Evolutionary conservation across 2,329 filamentous ascomycete species (phyloP).

Genomic region (Xylariaceae sp.): DNA sequence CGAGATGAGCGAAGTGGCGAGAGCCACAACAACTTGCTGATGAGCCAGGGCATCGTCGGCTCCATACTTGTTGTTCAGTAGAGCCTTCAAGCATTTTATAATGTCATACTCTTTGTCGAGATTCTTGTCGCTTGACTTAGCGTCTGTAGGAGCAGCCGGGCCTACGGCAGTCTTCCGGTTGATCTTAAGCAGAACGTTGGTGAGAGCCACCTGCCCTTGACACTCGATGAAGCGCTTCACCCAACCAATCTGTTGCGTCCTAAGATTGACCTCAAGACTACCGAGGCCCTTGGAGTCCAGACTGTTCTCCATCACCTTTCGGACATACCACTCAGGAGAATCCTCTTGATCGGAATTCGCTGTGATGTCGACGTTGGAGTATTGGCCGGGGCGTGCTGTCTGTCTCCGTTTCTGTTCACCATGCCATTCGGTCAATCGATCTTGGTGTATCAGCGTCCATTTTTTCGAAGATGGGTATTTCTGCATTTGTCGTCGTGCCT

Average conservation of each 20-base stretch:
- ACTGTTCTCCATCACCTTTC: slow-evolving; percentile 91
- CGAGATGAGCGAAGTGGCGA: slow-evolving; percentile 82
- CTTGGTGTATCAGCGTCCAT: slow-evolving; percentile 95
- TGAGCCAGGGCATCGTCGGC: slow-evolving; percentile 91
- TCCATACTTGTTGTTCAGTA: slow-evolving; percentile 99
- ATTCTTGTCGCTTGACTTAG: slow-evolving; percentile 64
- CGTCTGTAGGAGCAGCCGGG: slow-evolving; percentile 56
- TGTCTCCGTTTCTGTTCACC: slow-evolving; percentile 85
- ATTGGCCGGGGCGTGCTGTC: slow-evolving; percentile 66
- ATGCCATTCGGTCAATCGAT: slow-evolving; percentile 87
- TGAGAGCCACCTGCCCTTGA: slow-evolving; percentile 92
- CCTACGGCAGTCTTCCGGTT: slow-evolving; percentile 79
- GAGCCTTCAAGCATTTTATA: slow-evolving; percentile 90
- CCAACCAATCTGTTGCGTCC: slow-evolving; percentile 97
- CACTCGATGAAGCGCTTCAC: slow-evolving; percentile 95
- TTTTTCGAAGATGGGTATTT: slow-evolving; percentile 93
- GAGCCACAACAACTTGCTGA: slow-evolving; percentile 81
- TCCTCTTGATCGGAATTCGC: slow-evolving; percentile 87
- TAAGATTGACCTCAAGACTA: slow-evolving; percentile 86
- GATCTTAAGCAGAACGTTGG: slow-evolving; percentile 88
- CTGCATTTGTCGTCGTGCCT: slow-evolving; percentile 91
- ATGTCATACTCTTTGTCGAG: slow-evolving; percentile 94
- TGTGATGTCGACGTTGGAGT: slow-evolving; percentile 63
- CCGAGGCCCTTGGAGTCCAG: slow-evolving; percentile 88
- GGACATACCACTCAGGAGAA: slow-evolving; percentile 96